Base-by-base conservation (phyloP, 257 asterid genomes). In the Salvia splendens region DNA sequence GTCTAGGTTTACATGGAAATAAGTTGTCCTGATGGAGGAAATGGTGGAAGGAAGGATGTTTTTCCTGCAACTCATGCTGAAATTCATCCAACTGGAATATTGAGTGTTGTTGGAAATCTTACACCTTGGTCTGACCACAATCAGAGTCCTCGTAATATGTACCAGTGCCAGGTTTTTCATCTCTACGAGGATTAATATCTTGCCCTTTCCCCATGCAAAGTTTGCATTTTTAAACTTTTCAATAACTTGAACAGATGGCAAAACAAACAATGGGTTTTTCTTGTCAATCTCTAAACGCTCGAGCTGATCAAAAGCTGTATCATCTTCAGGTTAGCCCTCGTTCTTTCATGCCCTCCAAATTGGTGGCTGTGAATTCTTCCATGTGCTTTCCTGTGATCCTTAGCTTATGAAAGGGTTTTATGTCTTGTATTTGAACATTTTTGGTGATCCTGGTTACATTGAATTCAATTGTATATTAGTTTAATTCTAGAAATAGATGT, bases 41-140 rank as follows among this genome's bases (percentile, higher is more conserved):
- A 81, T 77, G 96, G 99, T 58, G 97, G 97, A 46, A 84, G 99
- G 77, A 91, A 71, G 72, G 69, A 82, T 63, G 79, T 68, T 53
- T 84, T 82, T 73, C 97, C 96, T 73, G 95, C 97, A 36, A 91
- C 96, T 72, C 99, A 94, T 82, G 95, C 71, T 75, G 99, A 94
- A 82, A 88, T 94, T 76, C 95, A 94, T 76, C 97, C 99, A 50
- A 91, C 97, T 74, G 97, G 87, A 67, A 77, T 94, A 68, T 74
- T 94, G 85, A 94, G 99, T 61, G 92, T 94, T 64, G 99, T 94
- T 72, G 99, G 86, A 46, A 91, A 82, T 83, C 88, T 94, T 53
- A 94, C 99, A 62, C 99, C 99, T 68, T 94, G 97, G 97, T 94
- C 99, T 73, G 91, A 93, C 74, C 99, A 93, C 83, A 93, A 93